Base-by-base conservation (phyloP, 2,329 filamentous ascomycete genomes). In the Apiospora phragmitis region DNA sequence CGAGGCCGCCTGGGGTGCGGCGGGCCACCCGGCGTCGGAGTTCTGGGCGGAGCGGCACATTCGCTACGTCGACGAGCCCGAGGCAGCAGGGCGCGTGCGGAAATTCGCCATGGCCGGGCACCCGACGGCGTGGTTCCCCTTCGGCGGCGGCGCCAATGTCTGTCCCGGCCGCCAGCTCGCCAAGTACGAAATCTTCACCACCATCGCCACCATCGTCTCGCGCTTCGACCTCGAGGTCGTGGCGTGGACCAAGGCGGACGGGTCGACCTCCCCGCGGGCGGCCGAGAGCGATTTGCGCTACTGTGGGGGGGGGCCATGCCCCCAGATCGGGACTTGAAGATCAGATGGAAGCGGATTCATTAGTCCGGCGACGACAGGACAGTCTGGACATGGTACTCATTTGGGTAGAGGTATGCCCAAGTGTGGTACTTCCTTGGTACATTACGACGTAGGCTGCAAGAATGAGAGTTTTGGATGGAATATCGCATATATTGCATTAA, bases 161-260 rank as follows among this genome's bases (percentile, higher is more conserved):
- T 84, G 82, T 70, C 81, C 83, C 1, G 82, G 82, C 2, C 76
- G 82, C 0, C 75, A 79, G 65, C 81, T 83, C 72, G 81, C 81
- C 0, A 84, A 83, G 73, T 75, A 79, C 59, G 79, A 83, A 74
- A 81, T 83, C 41, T 71, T 84, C n/a, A 49, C 77, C 18, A 76
- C 77, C 1, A 68, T 81, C 5, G 81, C 80, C 14, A 68, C 79
- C n/a, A 38, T 81, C 2, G 71, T 79, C 1, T 71, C 72, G 1
- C 68, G 43, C 3, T 80, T 80, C 38, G 80, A 81, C 41, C 72
- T 81, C 16, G 76, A 81, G 70, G 72, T 80, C 3, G 51, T 71
- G 7, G 62, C 41, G 12, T 71, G 72, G 72, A 70, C 47, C 21
- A 70, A 72, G 5, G 18, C 26, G 26, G 69, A 69, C 16, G 70